Conservation (phyloP, 2,329 filamentous ascomycete species). For the Ceratocystis papillata region DNA sequence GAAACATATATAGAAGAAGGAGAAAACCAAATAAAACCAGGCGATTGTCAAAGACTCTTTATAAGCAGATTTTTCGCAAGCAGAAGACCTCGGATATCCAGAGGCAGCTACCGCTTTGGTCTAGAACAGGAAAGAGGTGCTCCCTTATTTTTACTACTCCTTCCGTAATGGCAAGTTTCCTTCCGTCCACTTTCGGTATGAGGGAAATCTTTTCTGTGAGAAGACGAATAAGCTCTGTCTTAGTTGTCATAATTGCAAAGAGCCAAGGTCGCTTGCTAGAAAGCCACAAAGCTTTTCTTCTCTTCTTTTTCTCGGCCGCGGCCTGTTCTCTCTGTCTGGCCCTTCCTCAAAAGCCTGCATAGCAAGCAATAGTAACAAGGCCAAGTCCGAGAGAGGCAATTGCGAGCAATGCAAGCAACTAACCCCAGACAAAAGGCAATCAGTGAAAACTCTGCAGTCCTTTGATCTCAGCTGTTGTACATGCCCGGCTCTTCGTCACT, state of each 20-base stretch:
- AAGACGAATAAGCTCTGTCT: no score
- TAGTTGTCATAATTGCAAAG: no score
- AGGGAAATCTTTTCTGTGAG: conserved; percentile 3
- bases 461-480: background rate
- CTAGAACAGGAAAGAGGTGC: background rate
- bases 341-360: background rate
- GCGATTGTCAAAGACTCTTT: background rate
- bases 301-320: background rate
- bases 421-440: background rate
- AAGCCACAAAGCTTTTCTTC: no score
- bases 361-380: background rate
- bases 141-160: background rate
- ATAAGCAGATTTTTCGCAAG: background rate
- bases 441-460: background rate
- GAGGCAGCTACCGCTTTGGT: background rate
- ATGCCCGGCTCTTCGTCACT: background rate
- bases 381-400: background rate
- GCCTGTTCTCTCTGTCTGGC: conserved; percentile 5
- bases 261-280: no score
- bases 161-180: background rate
- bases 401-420: background rate
- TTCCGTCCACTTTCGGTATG: conserved; percentile 7
- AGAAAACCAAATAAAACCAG: background rate
- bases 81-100: background rate
- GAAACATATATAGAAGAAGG: background rate